These are phyloP conservation scores for Taphrina pruni DNA, from an alignment of 1,139 yeast species.

Conservation along the genomic window DNA sequence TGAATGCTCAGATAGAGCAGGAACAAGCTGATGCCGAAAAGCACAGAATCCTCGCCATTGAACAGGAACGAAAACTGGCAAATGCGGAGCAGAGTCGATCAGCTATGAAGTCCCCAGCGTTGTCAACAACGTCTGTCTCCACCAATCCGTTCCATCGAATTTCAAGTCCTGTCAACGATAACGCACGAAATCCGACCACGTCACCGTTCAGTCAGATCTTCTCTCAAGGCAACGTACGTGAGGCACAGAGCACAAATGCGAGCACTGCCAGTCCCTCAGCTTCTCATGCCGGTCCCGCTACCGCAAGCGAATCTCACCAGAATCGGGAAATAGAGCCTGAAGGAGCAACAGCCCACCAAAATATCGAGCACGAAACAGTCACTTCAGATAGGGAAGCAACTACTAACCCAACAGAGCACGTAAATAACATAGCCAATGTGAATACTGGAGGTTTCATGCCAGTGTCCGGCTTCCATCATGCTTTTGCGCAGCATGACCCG, in stretches of 20 bases:
- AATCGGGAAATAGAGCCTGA: not conserved
- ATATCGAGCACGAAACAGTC: not conserved
- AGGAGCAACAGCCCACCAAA: not conserved
- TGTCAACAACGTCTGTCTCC: conserved; percentile 13
- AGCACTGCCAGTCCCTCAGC: not conserved
- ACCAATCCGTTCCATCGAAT: conserved; percentile 44
- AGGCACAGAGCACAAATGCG: not conserved
- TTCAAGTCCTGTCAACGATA: conserved; percentile 16
- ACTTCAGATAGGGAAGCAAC: not conserved
- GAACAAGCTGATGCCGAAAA: conserved; percentile 51
- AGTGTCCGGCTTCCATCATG: conserved; percentile 26
- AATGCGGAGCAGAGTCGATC: conserved; percentile 43
- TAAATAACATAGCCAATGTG: not conserved
- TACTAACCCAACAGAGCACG: not conserved
- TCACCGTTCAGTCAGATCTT: conserved; percentile 26
- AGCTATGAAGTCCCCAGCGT: conserved; percentile 27
- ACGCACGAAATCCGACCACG: not conserved
- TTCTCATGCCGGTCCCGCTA: not conserved
- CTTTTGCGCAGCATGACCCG: conserved; percentile 8
- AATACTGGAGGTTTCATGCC: not conserved
- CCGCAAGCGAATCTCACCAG: not conserved
- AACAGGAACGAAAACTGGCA: conserved; percentile 25
- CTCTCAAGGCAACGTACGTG: not conserved
- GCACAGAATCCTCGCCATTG: conserved; percentile 49
- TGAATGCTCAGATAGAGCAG: conserved; percentile 55